phyloP scores from a whole-genome alignment of 768 basidiomycete species.

The Lactarius akahatsu region DNA sequence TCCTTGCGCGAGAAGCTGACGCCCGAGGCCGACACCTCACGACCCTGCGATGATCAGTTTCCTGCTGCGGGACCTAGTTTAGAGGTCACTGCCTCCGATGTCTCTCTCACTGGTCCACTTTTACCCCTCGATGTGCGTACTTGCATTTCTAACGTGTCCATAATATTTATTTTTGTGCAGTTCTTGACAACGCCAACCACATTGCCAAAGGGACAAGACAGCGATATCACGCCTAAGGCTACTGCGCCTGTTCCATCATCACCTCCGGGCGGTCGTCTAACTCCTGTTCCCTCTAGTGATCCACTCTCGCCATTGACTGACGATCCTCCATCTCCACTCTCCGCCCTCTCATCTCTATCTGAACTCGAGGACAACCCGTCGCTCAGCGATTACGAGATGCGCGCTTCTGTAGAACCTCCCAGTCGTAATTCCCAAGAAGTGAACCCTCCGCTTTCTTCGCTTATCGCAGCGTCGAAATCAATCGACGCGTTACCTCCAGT shows the following conservation, averaged over 20 bases:
- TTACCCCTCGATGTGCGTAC: conserved; percentile 7
- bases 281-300: background rate
- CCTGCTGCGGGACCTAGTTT: background rate
- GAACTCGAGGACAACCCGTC: conserved; percentile 11
- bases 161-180: conserved; percentile 8
- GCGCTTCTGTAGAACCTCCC: background rate
- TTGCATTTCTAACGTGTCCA: background rate
- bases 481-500: background rate
- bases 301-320: conserved; percentile 4
- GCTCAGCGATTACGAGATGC: background rate
- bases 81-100: conserved; percentile 4
- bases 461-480: background rate
- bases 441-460: background rate
- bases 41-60: too few relatives aligned
- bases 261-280: conserved; percentile 3
- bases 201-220: conserved; percentile 5
- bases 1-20: background rate
- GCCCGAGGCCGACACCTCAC: background rate
- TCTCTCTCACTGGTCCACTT: conserved; percentile 1
- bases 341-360: conserved; percentile 21
- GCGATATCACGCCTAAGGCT: conserved; percentile 17
- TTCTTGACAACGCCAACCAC: background rate
- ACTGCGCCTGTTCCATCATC: background rate
- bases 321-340: conserved; percentile 23
- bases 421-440: background rate